Base-by-base conservation (phyloP, 768 basidiomycete genomes). In the Ramaria rubella region DNA sequence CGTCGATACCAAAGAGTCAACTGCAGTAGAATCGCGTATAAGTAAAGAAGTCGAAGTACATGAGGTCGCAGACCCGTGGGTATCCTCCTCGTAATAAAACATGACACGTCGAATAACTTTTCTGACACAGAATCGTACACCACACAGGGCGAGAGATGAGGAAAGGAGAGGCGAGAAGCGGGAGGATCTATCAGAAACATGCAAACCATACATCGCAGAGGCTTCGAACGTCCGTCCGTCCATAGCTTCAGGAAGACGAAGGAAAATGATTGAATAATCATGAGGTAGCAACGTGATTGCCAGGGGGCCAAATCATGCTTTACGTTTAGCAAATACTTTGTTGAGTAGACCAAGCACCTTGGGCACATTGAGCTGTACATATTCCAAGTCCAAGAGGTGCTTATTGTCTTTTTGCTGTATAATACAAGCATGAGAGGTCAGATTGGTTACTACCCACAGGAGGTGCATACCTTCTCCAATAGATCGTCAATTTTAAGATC, bases 401-500 rank as follows among this genome's bases (percentile, higher is more conserved):
- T 97, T 94, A 74, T 95, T 94, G 71, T 99, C 95, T 75, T 97
- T 96, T 92, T 98, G 95, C 94, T 97, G 67, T 65, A 55, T 53
- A 38, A 55, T 24, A 27, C 26, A 26, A 36, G 34, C 55, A 31
- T 21, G 49, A 60, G 31, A 59, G 38, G 51, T 19, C 40, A 34
- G 38, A 54, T 49, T n/a, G n/a, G 15, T 9, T 14, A 17, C 21
- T 42, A 38, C 15, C 5, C 61, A 30, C 1, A 49, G 36, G 19
- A 45, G 48, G 26, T 9, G 65, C 81, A 27, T 61, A 93, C 94
- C 87, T 97, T 97, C 72, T 98, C 95, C 67, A 97, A 73, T 60
- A 98, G 72, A 72, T 99, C 95, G 70, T 99, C 95, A 64, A 98
- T 96, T 76, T 97, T 97, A 53, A 98, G 81, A 73, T 96, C 94